These are phyloP conservation scores for Talaromyces stipitatus DNA, from an alignment of 495 filamentous ascomycete genomes.

Conservation along the genomic window DNA sequence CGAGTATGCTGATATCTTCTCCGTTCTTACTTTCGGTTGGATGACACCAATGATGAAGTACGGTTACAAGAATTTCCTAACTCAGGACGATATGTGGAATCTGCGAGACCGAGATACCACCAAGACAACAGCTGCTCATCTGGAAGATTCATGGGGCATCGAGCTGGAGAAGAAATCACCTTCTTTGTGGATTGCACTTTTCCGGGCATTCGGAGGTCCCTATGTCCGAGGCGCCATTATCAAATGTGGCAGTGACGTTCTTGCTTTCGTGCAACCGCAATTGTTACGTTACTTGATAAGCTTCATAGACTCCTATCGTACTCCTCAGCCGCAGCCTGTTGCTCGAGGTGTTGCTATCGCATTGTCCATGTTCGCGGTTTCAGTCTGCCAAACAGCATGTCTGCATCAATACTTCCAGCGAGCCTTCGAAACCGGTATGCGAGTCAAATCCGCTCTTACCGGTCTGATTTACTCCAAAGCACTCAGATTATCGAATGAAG, in stretches of 20 bases:
- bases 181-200: conserved; percentile 87
- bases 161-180: conserved; percentile 71
- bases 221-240: conserved; percentile 74
- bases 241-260: conserved; percentile 75
- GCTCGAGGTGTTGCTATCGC: conserved; percentile 83
- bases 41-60: conserved; percentile 98
- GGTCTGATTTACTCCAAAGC: conserved; percentile 90
- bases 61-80: conserved; percentile 86
- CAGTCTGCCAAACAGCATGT: conserved; percentile 69
- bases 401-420: conserved; percentile 96
- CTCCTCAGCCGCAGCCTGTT: conserved; percentile 60
- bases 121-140: conserved; percentile 51
- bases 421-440: conserved; percentile 92
- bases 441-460: conserved; percentile 82
- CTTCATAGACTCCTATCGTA: conserved; percentile 76
- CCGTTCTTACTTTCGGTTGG: conserved; percentile 91
- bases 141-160: conserved; percentile 69
- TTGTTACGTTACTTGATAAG: conserved; percentile 76
- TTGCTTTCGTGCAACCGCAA: conserved; percentile 89
- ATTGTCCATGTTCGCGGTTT: conserved; percentile 84
- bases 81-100: conserved; percentile 96
- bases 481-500: conserved; percentile 85
- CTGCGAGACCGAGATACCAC: conserved; percentile 76
- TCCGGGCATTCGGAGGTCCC: conserved; percentile 74
- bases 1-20: conserved; percentile 93